A percentile compares a stretch with the other conserved stretches of the same genome.
These are phyloP conservation scores for Orbilia blumenaviensis DNA, from an alignment of 2,329 filamentous ascomycete species.

Conservation along the genomic window DNA sequence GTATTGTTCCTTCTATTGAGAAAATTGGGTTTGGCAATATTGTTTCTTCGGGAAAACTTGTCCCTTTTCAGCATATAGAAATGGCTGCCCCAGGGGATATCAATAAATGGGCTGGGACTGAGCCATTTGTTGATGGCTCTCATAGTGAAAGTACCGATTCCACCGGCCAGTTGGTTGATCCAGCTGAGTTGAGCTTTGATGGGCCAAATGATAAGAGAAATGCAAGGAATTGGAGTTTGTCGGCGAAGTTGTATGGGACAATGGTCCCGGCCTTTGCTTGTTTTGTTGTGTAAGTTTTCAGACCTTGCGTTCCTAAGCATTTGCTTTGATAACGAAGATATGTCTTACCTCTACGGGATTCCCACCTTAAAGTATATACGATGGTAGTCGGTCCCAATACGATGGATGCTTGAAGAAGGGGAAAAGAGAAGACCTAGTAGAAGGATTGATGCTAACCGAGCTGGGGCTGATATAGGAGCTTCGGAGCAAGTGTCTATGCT, in stretches of 20 bases:
- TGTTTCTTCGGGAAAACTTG: background rate
- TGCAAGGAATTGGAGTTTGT: slow-evolving; percentile 32
- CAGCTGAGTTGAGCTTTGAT: slow-evolving; percentile 38
- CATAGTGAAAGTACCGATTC: background rate
- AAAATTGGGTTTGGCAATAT: background rate
- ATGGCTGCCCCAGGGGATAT: slow-evolving; percentile 30
- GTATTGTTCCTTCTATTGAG: background rate
- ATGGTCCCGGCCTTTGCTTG: slow-evolving; percentile 39
- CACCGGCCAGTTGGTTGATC: background rate
- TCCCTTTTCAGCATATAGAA: background rate
- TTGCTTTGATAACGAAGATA: background rate
- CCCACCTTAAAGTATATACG: no score
- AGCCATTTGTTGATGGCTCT: background rate
- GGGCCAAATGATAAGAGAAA: slow-evolving; percentile 44
- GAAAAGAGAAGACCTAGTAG: background rate
- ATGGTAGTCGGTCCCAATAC: no score
- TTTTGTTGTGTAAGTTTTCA: slow-evolving; percentile 46
- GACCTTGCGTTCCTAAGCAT: background rate
- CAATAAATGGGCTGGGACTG: background rate
- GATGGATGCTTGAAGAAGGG: no score
- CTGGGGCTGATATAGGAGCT: slow-evolving; percentile 28
- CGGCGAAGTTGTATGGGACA: slow-evolving; percentile 29
- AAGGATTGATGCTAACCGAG: background rate
- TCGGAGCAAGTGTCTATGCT: slow-evolving; percentile 49
- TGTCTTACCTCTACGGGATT: background rate